A percentile compares a stretch with the other conserved stretches of the same genome.
These are phyloP conservation scores for Talaromyces adpressus DNA, from an alignment of 495 filamentous ascomycete species.

Conservation along the genomic window DNA sequence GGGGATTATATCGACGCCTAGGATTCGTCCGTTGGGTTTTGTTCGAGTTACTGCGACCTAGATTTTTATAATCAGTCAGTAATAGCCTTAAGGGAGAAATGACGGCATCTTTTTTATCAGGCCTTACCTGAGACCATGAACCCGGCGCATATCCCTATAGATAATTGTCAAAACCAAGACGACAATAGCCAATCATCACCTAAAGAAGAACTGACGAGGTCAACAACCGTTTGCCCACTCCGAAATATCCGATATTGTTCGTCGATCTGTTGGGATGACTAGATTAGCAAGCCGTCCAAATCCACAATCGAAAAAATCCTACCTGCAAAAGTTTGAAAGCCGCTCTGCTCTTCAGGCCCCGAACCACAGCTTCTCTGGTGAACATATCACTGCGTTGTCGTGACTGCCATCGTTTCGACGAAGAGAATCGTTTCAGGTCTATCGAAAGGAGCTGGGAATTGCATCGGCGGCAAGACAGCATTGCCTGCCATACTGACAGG, in stretches of 20 bases:
- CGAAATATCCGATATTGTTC: conserved; percentile 71
- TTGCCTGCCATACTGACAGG: background rate
- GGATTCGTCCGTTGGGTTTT: conserved; percentile 64
- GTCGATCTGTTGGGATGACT: conserved; percentile 55
- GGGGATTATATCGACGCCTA: conserved; percentile 92
- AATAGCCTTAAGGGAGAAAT: conserved; percentile 3
- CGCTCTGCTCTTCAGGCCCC: conserved; percentile 78
- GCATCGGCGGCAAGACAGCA: background rate
- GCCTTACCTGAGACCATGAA: conserved; percentile 77
- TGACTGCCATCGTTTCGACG: conserved; percentile 72
- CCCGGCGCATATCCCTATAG: conserved; percentile 85
- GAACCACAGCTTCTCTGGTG: conserved; percentile 61
- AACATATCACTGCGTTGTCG: conserved; percentile 68
- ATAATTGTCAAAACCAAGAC: conserved; percentile 11
- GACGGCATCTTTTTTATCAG: background rate
- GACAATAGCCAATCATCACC: background rate
- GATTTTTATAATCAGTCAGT: background rate
- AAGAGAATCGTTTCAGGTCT: conserved; percentile 37
- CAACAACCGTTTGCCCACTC: conserved; percentile 76
- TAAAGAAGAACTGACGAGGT: conserved; percentile 49
- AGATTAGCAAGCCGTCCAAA: background rate
- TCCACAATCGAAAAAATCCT: background rate
- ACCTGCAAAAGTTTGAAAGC: conserved; percentile 88
- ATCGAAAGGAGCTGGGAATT: background rate
- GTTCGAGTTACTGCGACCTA: conserved; percentile 79